These are phyloP conservation scores for Aschersonia sp. DNA, from an alignment of 2,329 filamentous ascomycete genomes.

Conservation along the genomic window DNA sequence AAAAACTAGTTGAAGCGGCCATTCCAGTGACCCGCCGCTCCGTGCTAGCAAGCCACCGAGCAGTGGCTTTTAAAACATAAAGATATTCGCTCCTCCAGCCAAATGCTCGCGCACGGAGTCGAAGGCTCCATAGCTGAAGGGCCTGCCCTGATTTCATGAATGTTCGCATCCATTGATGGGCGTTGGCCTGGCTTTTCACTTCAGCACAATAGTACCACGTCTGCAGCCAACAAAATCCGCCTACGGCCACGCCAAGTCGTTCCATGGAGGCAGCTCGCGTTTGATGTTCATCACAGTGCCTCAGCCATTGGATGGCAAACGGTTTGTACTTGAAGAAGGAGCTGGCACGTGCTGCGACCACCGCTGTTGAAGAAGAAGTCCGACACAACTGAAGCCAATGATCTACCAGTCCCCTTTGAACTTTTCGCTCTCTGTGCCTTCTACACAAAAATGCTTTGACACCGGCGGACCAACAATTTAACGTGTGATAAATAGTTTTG, in stretches of 20 bases:
- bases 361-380: background rate
- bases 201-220: conserved; percentile 18
- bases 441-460: background rate
- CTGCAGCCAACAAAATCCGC: conserved; percentile 11
- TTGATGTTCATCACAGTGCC: background rate
- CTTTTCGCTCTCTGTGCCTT: background rate
- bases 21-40: background rate
- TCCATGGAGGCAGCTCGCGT: conserved; percentile 3
- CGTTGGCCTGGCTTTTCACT: conserved; percentile 9
- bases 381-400: background rate
- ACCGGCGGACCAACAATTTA: background rate
- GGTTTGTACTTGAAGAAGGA: background rate
- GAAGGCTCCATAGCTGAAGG: conserved; percentile 18
- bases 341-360: background rate
- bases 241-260: conserved; percentile 5
- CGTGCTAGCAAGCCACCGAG: conserved; percentile 12
- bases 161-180: conserved; percentile 9
- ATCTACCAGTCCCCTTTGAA: background rate
- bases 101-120: conserved; percentile 17
- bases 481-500: background rate
- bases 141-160: conserved; percentile 8
- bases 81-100: conserved; percentile 18
- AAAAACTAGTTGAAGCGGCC: background rate
- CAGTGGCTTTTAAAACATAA: conserved; percentile 11
- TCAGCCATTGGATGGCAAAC: background rate